Percentiles rank a stretch among this genome's conserved stretches.
phyloP scores from a whole-genome alignment of 257 asterid genomes.

The Solanum sparsipilum region DNA sequence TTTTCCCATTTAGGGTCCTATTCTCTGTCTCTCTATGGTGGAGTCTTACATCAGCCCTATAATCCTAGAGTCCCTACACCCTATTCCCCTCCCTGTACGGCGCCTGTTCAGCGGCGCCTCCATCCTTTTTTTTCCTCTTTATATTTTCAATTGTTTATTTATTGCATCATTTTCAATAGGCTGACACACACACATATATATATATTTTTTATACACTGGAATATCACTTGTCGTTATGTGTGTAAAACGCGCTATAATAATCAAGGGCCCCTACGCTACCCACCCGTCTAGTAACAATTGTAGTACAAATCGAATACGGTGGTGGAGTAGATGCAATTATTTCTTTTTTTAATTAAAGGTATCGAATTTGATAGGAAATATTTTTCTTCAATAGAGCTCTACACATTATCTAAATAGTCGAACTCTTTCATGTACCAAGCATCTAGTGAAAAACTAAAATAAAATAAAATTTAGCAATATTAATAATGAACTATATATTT shows the following conservation, averaged over 20 bases:
- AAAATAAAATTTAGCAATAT: too few relatives aligned
- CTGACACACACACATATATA: neutral
- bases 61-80: conserved; percentile 28
- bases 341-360: too few relatives aligned
- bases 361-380: too few relatives aligned
- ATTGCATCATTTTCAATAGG: neutral
- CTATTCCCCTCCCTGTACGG: conserved; percentile 39
- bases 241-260: neutral
- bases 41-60: conserved; percentile 1
- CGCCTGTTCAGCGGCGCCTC: conserved; percentile 55
- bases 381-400: too few relatives aligned
- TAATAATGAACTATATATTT: too few relatives aligned
- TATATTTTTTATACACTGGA: neutral
- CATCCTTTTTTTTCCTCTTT: neutral
- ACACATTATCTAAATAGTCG: too few relatives aligned
- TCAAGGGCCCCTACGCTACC: neutral
- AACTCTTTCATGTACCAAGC: too few relatives aligned
- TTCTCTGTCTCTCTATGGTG: neutral
- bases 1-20: neutral
- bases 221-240: neutral
- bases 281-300: neutral
- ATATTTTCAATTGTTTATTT: neutral
- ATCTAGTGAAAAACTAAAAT: neutral
- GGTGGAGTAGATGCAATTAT: neutral
- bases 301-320: neutral